These are phyloP conservation scores for Hansenula lynferdii DNA, from an alignment of 1,139 yeast genomes.

Conservation along the genomic window DNA sequence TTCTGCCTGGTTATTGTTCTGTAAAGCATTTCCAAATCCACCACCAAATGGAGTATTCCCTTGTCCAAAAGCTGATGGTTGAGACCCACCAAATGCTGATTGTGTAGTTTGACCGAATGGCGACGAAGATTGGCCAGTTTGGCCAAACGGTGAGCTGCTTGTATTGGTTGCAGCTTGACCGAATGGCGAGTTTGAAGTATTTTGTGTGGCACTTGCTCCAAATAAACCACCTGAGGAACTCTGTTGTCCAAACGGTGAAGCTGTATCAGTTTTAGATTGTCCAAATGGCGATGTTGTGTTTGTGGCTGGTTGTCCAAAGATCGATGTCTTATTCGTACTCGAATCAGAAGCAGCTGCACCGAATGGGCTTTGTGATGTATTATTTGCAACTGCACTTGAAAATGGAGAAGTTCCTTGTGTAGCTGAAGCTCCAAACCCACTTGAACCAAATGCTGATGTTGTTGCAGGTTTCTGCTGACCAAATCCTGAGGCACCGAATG, in stretches of 20 bases:
- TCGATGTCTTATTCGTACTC: slow-evolving; percentile 1
- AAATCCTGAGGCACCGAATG: slow-evolving; percentile 10
- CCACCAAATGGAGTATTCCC: slow-evolving; percentile 19
- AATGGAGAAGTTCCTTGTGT: background rate
- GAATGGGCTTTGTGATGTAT: background rate
- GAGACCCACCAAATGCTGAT: slow-evolving; percentile 10
- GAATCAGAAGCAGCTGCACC: slow-evolving; percentile 1
- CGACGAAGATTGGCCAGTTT: background rate
- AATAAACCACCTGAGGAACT: no score
- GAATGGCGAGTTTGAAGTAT: background rate
- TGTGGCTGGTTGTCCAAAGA: slow-evolving; percentile 6
- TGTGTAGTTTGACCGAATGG: background rate
- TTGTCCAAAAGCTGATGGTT: slow-evolving; percentile 14
- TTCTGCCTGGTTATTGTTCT: background rate
- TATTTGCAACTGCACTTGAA: background rate
- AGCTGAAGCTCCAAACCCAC: slow-evolving; percentile 2
- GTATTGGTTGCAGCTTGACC: no score
- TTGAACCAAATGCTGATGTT: slow-evolving; percentile 5
- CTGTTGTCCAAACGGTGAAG: background rate
- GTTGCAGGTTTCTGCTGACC: background rate
- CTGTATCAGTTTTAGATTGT: no score
- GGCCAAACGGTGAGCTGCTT: no score
- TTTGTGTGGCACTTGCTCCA: no score
- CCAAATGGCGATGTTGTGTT: background rate
- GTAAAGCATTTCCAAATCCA: slow-evolving; percentile 6